Evolutionary conservation across 1,284 basidiomycete species (phyloP), one percentile per base, ranked within the genome.

Genomic region (Sutorius eximius): DNA sequence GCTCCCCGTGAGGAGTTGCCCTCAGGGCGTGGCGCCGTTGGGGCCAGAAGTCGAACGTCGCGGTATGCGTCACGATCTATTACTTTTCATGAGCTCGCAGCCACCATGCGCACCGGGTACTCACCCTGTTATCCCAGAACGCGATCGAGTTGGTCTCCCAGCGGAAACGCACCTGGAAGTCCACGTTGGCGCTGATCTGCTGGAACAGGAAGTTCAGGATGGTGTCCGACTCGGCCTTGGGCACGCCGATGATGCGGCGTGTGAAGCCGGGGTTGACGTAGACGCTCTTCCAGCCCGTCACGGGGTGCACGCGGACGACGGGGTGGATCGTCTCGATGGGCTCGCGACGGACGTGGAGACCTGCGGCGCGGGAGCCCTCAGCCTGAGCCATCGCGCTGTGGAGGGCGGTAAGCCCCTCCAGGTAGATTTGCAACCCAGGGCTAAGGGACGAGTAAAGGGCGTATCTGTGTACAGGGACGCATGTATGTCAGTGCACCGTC

Each of bases 1-100:
- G 80, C 70, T 93, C 89, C 24, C 83, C 91, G 60, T 87, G 88
- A 46, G 90, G 90, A 3, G 91, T 93, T n/a, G 86, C 85, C 48
- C 91, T 83, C 44, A 92, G 74, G 9, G 88, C 90, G 66, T 93
- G 90, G 48, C 91, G 81, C 44, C 78, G 82, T 43, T 81, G 78
- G 22, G 87, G 86, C 83, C 82, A 89, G 71, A 87, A 88, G 71
- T 89, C 86, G 63, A 87, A 89, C 6, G 83, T 89, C 11, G 89
- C 90, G 10, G 85, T 82, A 65, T 93, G 90, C 24, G 80, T 88
- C 43, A 85, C 83, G 57, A 90, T 69, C 86, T 87, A 53, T 29
- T 13, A 53, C 30, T 13, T 18, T 20, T 27, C 13, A 3, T 51
- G 34, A 55, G 63, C 49, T 50, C 29, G 11, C 33, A 11, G 5